These are phyloP conservation scores for Fusarium luffae DNA, from an alignment of 2,329 filamentous ascomycete species.

Conservation along the genomic window DNA sequence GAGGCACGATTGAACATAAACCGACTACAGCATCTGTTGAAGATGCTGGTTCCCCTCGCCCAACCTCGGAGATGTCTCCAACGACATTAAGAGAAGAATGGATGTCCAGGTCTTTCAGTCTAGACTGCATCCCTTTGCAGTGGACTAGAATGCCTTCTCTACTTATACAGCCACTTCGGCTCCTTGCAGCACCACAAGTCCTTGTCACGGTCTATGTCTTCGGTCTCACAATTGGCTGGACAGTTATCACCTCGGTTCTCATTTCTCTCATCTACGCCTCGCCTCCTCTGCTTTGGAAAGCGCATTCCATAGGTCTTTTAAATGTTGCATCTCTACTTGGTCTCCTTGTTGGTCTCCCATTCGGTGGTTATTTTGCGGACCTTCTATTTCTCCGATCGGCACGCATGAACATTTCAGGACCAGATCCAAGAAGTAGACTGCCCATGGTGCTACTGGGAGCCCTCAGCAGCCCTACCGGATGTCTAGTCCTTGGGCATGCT, in stretches of 20 bases:
- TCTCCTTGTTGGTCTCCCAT: not conserved
- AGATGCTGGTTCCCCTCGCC: not conserved
- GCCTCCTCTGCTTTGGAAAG: conserved; percentile 3
- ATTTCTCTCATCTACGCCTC: not conserved
- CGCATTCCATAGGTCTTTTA: not conserved
- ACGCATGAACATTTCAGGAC: not conserved
- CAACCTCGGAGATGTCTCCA: not conserved
- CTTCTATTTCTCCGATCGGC: conserved; percentile 4
- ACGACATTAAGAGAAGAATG: not conserved
- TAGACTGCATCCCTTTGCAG: not conserved
- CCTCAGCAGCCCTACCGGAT: not conserved
- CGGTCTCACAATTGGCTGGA: conserved; percentile 14
- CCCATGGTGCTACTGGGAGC: not conserved
- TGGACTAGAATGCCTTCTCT: not conserved
- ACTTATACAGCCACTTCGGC: not conserved
- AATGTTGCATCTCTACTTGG: not conserved
- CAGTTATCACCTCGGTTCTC: conserved; percentile 2
- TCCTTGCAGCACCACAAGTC: not conserved
- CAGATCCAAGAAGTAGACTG: not conserved
- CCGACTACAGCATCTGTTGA: not conserved
- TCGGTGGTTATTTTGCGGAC: conserved; percentile 6
- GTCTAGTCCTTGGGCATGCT: not conserved
- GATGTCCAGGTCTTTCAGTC: not conserved
- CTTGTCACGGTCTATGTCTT: conserved; percentile 7
- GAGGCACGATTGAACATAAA: not conserved